Evolutionary conservation across 495 filamentous ascomycete species (phyloP).

Genomic region (Penicillium dipodomyicola): DNA sequence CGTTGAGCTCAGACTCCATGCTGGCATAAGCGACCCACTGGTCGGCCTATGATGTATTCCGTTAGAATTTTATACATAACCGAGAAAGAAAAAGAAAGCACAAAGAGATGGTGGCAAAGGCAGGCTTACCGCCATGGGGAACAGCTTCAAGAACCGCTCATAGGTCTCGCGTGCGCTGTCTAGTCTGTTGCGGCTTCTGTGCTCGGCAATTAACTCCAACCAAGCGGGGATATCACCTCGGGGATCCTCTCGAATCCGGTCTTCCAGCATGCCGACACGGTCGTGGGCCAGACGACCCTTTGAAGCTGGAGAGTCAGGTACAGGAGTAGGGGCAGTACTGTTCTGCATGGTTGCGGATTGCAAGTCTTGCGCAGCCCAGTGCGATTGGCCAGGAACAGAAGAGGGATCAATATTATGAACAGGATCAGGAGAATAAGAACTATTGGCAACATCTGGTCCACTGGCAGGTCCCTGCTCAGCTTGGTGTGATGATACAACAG

Average conservation of each 20-base stretch:
- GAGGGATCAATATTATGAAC: constrained; percentile 48
- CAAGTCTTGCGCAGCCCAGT: constrained; percentile 43
- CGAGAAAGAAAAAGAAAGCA: neutral
- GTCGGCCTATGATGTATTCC: constrained; percentile 62
- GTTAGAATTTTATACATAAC: constrained; percentile 9
- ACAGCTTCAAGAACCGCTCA: constrained; percentile 80
- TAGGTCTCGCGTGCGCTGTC: constrained; percentile 79
- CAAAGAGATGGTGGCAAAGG: constrained; percentile 12
- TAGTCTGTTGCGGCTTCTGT: constrained; percentile 74
- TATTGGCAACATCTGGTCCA: constrained; percentile 53
- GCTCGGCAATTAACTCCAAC: constrained; percentile 80
- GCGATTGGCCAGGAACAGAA: constrained; percentile 41
- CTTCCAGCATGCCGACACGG: constrained; percentile 79
- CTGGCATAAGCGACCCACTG: constrained; percentile 81
- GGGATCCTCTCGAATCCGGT: constrained; percentile 85
- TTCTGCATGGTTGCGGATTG: constrained; percentile 36
- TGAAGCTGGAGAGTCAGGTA: constrained; percentile 41
- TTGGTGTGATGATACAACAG: constrained; percentile 58
- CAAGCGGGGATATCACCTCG: constrained; percentile 88
- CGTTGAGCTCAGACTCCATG: constrained; percentile 82
- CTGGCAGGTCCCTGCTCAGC: constrained; percentile 52
- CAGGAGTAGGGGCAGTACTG: constrained; percentile 41
- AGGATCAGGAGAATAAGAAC: constrained; percentile 50
- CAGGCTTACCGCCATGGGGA: constrained; percentile 81
- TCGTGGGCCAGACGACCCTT: constrained; percentile 70